Base-by-base conservation (phyloP, 257 asterid species). In the Solanum okadae region DNA sequence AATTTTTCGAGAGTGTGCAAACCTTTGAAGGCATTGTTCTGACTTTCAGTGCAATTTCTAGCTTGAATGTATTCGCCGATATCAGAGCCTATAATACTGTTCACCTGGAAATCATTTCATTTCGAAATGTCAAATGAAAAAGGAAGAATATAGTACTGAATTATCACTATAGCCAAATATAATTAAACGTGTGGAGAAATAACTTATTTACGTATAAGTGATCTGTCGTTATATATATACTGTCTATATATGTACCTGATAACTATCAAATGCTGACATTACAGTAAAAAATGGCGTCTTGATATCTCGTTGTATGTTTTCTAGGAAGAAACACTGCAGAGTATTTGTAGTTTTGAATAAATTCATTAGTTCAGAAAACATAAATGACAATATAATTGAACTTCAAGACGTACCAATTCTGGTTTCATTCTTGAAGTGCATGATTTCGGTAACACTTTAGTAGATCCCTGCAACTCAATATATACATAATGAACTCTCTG, bases 241-340 rank as follows among this genome's bases (percentile, higher is more conserved):
- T 42, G 49, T 44, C 52, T 1, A 44, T 44, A 1, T 63, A 25
- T 42, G 9, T 79, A 86, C 83, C 83, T 86, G 88, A 67, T 67
- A 46, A 5, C 42, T n/a, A 86, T 86, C 88, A 86, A 86, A 70
- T 23, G 88, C 83, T n/a, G 88, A 86, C 88, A 86, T 86, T 29
- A 70, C 8, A 15, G 31, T 67, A 40, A 70, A 86, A 73, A 86
- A 40, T 4, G 88, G 88, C 22, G 83, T 70, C 29, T 42, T 40
- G 70, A 86, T 70, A 14, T 86, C n/a, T 42, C 33, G 33, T 70
- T 86, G 88, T 34, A 86, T 46, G 65, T 42, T 70, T 70, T 86
- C 33, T 22, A 31, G 83, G 44, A 86, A 86, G 31, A 86, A 86
- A 40, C 83, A 70, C 88, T 86, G 83, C 82, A 70, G 1, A 11